These are phyloP conservation scores for Micractinium sp. DNA, from an alignment of 139 green algal species.

Conservation along the genomic window DNA sequence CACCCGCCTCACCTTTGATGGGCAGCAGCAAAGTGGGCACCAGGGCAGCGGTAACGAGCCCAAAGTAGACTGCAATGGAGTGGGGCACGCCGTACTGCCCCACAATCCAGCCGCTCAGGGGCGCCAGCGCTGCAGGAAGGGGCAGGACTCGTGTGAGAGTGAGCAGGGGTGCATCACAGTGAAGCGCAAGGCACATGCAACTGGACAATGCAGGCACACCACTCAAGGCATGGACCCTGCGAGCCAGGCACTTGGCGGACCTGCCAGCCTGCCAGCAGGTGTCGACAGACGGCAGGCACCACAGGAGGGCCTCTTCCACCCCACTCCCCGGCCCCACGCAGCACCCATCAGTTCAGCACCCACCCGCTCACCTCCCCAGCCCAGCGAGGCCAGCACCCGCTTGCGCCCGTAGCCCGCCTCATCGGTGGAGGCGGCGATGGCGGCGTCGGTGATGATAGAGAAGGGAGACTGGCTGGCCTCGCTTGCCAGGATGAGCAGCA, in stretches of 20 bases:
- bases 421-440: not conserved
- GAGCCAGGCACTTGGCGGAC: not conserved
- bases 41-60: not conserved
- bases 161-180: not conserved
- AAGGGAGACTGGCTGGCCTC: slow-evolving; percentile 19
- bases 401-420: slow-evolving; percentile 4
- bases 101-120: slow-evolving; percentile 15
- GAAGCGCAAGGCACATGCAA: not conserved
- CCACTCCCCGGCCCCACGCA: not conserved
- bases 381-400: slow-evolving; percentile 7
- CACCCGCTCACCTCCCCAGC: slow-evolving; percentile 10
- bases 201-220: not conserved
- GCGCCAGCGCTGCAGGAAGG: not conserved
- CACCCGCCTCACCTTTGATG: not conserved
- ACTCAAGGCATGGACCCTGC: too few relatives aligned
- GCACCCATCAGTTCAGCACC: not conserved
- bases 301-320: not conserved
- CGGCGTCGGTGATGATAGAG: slow-evolving; percentile 14
- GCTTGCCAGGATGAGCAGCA: not conserved
- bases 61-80: slow-evolving; percentile 1
- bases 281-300: not conserved
- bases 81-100: not conserved
- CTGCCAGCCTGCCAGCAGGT: not conserved
- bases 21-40: slow-evolving; percentile 18
- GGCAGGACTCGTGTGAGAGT: not conserved